phyloP scores from a whole-genome alignment of 2,329 filamentous ascomycete genomes.

The Ceratocystis diversiconidia region DNA sequence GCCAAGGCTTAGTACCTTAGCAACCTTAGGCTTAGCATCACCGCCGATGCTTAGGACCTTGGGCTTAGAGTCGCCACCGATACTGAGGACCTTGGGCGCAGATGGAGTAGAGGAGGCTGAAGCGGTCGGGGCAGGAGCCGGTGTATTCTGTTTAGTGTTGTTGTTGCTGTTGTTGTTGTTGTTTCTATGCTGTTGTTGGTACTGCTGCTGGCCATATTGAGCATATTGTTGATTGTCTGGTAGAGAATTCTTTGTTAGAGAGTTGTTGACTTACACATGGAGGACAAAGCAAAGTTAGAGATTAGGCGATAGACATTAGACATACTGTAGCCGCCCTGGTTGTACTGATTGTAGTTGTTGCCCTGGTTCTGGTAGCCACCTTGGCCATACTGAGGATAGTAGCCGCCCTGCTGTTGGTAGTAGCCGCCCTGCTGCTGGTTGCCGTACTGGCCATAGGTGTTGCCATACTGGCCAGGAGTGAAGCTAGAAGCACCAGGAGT shows the following conservation, averaged over 20 bases:
- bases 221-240: conserved; percentile 20
- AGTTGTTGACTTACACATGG: neutral
- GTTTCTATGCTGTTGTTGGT: conserved; percentile 32
- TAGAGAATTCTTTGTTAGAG: neutral
- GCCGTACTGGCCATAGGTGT: conserved; percentile 45
- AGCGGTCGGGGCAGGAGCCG: conserved; percentile 37
- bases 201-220: conserved; percentile 38
- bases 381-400: conserved; percentile 22
- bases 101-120: conserved; percentile 34
- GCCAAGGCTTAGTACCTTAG: conserved; percentile 33
- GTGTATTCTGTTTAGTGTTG: conserved; percentile 29
- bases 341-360: conserved; percentile 35
- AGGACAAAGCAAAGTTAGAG: neutral
- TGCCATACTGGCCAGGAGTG: conserved; percentile 52
- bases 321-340: conserved; percentile 31
- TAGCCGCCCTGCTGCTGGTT: conserved; percentile 34
- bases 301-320: neutral
- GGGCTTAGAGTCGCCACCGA: conserved; percentile 45
- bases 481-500: conserved; percentile 58
- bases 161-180: conserved; percentile 28
- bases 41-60: conserved; percentile 69
- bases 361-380: conserved; percentile 29
- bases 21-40: conserved; percentile 36
- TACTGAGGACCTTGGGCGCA: conserved; percentile 47
- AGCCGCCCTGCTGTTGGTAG: conserved; percentile 35